Percentiles rank a stretch among this genome's conserved stretches.
phyloP scores from a whole-genome alignment of 2,329 filamentous ascomycete genomes.

The Lizonia empirigonia region DNA sequence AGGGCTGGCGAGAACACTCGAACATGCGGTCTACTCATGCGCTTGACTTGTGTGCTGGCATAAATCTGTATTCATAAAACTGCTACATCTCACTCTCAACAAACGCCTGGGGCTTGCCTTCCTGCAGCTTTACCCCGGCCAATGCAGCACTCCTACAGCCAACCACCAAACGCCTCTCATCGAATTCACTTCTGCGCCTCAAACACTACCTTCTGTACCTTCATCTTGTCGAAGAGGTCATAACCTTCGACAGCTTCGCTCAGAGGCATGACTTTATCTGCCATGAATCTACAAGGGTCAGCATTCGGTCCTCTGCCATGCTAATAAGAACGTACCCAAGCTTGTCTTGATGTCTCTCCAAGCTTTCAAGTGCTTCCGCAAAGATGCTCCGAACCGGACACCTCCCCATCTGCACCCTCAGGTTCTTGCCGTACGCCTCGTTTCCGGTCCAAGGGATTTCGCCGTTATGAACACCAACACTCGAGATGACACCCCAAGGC shows the following conservation, averaged over 20 bases:
- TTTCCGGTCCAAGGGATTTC: constrained; percentile 57
- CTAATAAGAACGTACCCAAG: constrained; percentile 46
- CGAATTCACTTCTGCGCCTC: constrained; percentile 48
- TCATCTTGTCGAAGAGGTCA: constrained; percentile 59
- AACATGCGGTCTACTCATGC: not conserved
- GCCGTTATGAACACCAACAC: constrained; percentile 57
- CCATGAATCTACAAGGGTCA: constrained; percentile 52
- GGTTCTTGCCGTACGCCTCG: constrained; percentile 58
- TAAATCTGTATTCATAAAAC: not conserved
- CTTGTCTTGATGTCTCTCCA: constrained; percentile 57
- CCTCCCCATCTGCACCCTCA: constrained; percentile 56
- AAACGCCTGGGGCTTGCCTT: not conserved
- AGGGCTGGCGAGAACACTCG: not conserved
- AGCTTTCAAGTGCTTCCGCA: constrained; percentile 52
- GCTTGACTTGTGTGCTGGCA: not conserved
- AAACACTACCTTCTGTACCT: constrained; percentile 60
- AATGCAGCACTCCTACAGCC: constrained; percentile 4
- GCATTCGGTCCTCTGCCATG: not conserved
- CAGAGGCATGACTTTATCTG: constrained; percentile 59
- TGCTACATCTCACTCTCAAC: not conserved
- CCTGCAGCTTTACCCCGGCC: not conserved
- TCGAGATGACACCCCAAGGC: constrained; percentile 56
- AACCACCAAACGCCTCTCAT: not conserved
- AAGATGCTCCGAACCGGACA: constrained; percentile 59
- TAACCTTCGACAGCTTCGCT: constrained; percentile 59